These are phyloP conservation scores for Colletotrichum trifolii DNA, from an alignment of 2,329 filamentous ascomycete species.

Conservation along the genomic window DNA sequence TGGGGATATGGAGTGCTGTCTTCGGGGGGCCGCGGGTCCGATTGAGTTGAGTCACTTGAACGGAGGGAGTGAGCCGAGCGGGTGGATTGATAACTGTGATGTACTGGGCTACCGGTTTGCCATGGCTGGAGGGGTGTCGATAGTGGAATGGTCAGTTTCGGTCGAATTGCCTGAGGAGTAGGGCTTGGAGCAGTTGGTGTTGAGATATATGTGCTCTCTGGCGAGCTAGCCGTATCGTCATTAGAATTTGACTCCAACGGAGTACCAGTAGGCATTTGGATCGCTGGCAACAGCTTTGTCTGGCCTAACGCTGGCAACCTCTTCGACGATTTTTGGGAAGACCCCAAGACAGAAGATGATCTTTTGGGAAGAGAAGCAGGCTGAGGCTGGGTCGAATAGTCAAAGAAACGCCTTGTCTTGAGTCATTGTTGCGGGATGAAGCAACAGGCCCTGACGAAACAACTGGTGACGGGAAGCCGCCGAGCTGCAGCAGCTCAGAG, in stretches of 20 bases:
- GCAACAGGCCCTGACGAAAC: too few species aligned
- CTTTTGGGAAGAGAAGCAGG: too few species aligned
- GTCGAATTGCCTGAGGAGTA: slow-evolving; percentile 44
- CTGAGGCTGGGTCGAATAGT: too few species aligned
- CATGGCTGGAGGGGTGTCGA: not conserved
- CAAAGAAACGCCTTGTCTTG: too few species aligned
- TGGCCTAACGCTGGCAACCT: not conserved
- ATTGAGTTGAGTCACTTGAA: slow-evolving; percentile 8
- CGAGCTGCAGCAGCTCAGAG: too few species aligned
- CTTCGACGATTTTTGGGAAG: not conserved
- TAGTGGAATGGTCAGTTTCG: slow-evolving; percentile 38
- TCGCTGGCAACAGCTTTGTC: not conserved
- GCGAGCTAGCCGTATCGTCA: not conserved
- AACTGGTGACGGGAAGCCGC: too few species aligned
- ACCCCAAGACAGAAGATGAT: not conserved
- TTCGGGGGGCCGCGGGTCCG: slow-evolving; percentile 2
- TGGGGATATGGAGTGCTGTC: slow-evolving; percentile 29
- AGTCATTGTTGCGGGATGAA: too few species aligned
- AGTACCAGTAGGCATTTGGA: slow-evolving; percentile 2
- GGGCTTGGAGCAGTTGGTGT: slow-evolving; percentile 50
- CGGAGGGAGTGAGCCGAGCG: slow-evolving; percentile 5
- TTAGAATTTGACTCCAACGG: too few species aligned
- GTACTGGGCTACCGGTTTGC: not conserved
- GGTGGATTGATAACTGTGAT: not conserved
- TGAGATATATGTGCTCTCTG: slow-evolving; percentile 35